A percentile compares a stretch with the other conserved stretches of the same genome.
Evolutionary conservation across 371 early-diverging fungal genomes (phyloP).

Genomic region (Haplosporangium sp.): DNA sequence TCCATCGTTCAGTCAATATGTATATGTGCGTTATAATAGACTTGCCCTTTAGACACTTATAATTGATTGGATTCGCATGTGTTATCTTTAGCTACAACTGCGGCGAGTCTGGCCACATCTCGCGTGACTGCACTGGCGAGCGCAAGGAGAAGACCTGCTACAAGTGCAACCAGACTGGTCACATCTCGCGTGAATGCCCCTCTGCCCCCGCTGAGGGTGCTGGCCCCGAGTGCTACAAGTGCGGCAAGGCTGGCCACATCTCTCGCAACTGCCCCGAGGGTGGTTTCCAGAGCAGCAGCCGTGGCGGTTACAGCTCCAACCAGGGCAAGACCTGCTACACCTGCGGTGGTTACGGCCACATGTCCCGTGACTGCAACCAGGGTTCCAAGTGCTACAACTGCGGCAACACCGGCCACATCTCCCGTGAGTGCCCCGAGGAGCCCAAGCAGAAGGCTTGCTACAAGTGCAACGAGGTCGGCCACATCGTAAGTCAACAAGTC

Average conservation of each 20-base stretch:
- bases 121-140: slow-evolving; percentile 61
- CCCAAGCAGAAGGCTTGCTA: slow-evolving; percentile 70
- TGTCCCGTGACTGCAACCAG: slow-evolving; percentile 57
- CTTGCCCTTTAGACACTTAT: neutral
- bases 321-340: slow-evolving; percentile 60
- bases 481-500: slow-evolving; percentile 52
- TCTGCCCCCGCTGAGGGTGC: slow-evolving; percentile 53
- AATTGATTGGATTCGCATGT: neutral
- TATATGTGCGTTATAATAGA: neutral
- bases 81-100: slow-evolving; percentile 67
- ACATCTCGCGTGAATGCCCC: slow-evolving; percentile 72
- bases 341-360: slow-evolving; percentile 66
- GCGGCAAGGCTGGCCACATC: slow-evolving; percentile 69
- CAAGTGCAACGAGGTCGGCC: slow-evolving; percentile 70
- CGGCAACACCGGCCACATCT: slow-evolving; percentile 60
- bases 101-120: slow-evolving; percentile 68
- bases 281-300: slow-evolving; percentile 46
- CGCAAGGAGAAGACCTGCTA: slow-evolving; percentile 72
- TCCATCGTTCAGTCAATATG: neutral
- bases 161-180: slow-evolving; percentile 71
- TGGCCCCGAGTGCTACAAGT: slow-evolving; percentile 69
- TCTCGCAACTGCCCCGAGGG: slow-evolving; percentile 70
- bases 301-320: slow-evolving; percentile 26
- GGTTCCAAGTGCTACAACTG: slow-evolving; percentile 78
- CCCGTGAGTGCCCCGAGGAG: slow-evolving; percentile 63